Evolutionary conservation across 202 grass and related monocot species (phyloP).

Genomic region (Brachypodium distachyon): DNA sequence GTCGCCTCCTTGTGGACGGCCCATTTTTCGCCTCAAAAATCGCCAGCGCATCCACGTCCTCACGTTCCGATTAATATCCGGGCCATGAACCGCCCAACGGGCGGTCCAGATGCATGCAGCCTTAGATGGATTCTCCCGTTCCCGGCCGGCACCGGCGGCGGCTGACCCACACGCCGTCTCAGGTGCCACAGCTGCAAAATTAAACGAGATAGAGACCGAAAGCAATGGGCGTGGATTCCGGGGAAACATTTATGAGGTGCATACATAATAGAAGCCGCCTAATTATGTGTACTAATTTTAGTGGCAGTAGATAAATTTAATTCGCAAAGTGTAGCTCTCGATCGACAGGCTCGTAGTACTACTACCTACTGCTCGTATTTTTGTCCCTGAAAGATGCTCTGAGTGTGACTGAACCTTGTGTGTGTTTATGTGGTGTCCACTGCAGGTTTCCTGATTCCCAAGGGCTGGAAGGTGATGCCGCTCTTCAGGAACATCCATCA

Average conservation of each 20-base stretch:
- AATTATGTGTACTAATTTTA: not conserved
- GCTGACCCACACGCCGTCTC: not conserved
- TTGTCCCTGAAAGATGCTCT: not conserved
- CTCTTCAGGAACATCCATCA: slow-evolving; percentile 86
- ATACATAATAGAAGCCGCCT: not conserved
- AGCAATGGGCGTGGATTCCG: not conserved
- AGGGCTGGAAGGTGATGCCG: slow-evolving; percentile 99
- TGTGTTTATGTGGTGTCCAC: no score
- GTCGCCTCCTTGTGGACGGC: not conserved
- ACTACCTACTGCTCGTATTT: not conserved
- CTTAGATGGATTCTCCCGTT: not conserved
- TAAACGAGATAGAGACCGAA: not conserved
- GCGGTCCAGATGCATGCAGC: not conserved
- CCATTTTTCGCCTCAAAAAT: slow-evolving; percentile 1
- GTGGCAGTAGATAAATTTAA: not conserved
- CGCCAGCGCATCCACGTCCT: not conserved
- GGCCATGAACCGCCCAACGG: not conserved
- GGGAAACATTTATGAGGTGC: not conserved
- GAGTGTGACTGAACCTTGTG: not conserved
- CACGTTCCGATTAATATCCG: not conserved
- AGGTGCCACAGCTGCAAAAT: not conserved
- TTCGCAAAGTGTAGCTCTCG: not conserved
- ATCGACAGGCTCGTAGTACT: not conserved
- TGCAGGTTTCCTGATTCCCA: slow-evolving; percentile 81
- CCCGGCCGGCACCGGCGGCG: slow-evolving; percentile 29